These are phyloP conservation scores for Aspergillus diversus DNA, from an alignment of 495 filamentous ascomycete species.

Conservation along the genomic window DNA sequence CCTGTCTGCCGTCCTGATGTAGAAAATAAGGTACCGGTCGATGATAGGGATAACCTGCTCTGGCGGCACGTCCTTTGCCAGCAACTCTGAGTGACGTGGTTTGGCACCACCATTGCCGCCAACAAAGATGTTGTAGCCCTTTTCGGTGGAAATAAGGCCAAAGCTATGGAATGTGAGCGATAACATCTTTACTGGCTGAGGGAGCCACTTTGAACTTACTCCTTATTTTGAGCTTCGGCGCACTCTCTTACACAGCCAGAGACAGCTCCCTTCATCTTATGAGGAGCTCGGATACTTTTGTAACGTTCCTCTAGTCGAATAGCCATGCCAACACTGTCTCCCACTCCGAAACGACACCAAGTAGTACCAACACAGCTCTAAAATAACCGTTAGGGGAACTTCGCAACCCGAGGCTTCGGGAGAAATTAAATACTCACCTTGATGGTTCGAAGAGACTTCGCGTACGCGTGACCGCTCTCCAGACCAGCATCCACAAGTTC, in stretches of 20 bases:
- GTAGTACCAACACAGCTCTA: conserved; percentile 89
- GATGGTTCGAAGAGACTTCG: conserved; percentile 87
- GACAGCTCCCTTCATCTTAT: conserved; percentile 94
- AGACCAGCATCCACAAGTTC: conserved; percentile 86
- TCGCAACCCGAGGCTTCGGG: not conserved
- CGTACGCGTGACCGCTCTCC: conserved; percentile 95
- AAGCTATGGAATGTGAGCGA: conserved; percentile 58
- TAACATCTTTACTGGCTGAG: conserved; percentile 3
- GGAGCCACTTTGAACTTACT: conserved; percentile 53
- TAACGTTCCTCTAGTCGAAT: conserved; percentile 91
- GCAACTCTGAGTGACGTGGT: conserved; percentile 81
- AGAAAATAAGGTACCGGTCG: conserved; percentile 93
- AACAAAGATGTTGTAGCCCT: conserved; percentile 94
- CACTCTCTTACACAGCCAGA: conserved; percentile 93
- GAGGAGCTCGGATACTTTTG: conserved; percentile 87
- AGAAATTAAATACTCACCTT: conserved; percentile 52
- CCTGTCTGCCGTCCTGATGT: conserved; percentile 95
- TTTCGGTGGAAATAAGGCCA: conserved; percentile 91
- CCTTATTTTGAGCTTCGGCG: conserved; percentile 94
- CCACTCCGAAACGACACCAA: conserved; percentile 93
- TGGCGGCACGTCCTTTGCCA: conserved; percentile 87
- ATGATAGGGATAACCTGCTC: conserved; percentile 85
- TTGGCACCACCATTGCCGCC: conserved; percentile 92
- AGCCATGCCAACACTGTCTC: conserved; percentile 97
- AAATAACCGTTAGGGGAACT: conserved; percentile 3